A percentile compares a stretch with the other conserved stretches of the same genome.
These are phyloP conservation scores for Gyromitra esculenta DNA, from an alignment of 2,329 filamentous ascomycete species.

Conservation along the genomic window DNA sequence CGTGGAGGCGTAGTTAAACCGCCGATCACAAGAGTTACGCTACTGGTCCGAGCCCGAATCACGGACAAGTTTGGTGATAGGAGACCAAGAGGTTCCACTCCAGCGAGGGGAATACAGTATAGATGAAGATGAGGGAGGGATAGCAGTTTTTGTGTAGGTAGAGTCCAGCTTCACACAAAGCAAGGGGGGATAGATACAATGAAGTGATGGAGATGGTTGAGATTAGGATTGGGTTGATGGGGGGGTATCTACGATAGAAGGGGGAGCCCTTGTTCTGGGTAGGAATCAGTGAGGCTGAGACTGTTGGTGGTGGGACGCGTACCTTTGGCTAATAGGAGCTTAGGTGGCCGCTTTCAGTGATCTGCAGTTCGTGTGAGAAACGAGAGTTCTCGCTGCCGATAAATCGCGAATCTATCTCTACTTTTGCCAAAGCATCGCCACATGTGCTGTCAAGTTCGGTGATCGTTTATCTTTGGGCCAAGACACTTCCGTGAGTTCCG, in stretches of 20 bases:
- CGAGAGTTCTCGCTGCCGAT: neutral
- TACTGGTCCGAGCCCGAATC: constrained; percentile 32
- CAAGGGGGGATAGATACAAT: constrained; percentile 36
- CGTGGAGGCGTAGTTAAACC: constrained; percentile 32
- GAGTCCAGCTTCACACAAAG: constrained; percentile 39
- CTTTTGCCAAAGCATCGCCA: constrained; percentile 4
- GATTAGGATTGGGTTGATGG: neutral
- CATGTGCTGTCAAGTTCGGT: neutral
- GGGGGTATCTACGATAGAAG: constrained; percentile 47
- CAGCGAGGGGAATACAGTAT: constrained; percentile 9
- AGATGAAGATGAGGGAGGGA: constrained; percentile 12
- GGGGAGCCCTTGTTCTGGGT: constrained; percentile 17
- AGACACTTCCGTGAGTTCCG: neutral
- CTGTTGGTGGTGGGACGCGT: constrained; percentile 38
- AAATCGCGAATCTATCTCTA: neutral
- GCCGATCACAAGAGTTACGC: constrained; percentile 26
- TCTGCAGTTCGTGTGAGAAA: neutral
- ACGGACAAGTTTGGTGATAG: constrained; percentile 20
- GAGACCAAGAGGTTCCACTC: constrained; percentile 11
- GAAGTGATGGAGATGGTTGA: constrained; percentile 36
- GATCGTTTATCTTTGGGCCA: neutral
- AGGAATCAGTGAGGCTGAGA: constrained; percentile 45
- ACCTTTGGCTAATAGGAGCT: constrained; percentile 43
- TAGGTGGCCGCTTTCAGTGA: constrained; percentile 39
- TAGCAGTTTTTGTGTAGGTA: constrained; percentile 6